Conservation (phyloP, 768 basidiomycete genomes). For the Suillus tomentosus region DNA sequence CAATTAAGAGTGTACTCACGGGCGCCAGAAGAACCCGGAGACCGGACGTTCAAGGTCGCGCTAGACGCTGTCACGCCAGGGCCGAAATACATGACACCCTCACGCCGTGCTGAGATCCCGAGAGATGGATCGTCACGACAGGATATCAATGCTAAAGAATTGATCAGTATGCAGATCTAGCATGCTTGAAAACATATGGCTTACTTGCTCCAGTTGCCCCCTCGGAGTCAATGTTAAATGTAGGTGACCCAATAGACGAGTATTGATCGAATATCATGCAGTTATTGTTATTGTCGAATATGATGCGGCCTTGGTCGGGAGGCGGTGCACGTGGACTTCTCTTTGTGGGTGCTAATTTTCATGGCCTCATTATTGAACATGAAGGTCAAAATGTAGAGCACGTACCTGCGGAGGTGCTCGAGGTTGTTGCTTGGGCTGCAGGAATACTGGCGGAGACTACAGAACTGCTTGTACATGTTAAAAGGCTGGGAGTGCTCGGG, state of each 20-base stretch:
- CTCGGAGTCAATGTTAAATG: constrained; percentile 2
- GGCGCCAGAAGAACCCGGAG: not conserved
- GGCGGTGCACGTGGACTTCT: not conserved
- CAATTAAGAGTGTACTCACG: not conserved
- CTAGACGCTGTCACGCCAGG: not conserved
- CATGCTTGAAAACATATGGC: too few relatives aligned
- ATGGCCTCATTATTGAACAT: not conserved
- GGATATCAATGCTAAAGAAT: not conserved
- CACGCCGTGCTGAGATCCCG: not conserved
- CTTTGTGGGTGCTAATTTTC: not conserved
- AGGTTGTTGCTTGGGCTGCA: not conserved
- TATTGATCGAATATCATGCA: not conserved
- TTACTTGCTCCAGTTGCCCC: not conserved
- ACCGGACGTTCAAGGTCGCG: not conserved
- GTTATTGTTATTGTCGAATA: not conserved
- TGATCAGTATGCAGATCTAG: not conserved
- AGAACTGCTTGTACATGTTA: not conserved
- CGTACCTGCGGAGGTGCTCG: not conserved
- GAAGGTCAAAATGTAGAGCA: not conserved
- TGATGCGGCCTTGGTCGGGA: too few relatives aligned
- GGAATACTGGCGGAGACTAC: not conserved
- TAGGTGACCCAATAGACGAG: not conserved
- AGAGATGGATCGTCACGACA: not conserved
- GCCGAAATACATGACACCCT: not conserved
- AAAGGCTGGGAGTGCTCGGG: not conserved